Conservation (phyloP, 805 yeast species). For the Nakazawaea sp. region DNA sequence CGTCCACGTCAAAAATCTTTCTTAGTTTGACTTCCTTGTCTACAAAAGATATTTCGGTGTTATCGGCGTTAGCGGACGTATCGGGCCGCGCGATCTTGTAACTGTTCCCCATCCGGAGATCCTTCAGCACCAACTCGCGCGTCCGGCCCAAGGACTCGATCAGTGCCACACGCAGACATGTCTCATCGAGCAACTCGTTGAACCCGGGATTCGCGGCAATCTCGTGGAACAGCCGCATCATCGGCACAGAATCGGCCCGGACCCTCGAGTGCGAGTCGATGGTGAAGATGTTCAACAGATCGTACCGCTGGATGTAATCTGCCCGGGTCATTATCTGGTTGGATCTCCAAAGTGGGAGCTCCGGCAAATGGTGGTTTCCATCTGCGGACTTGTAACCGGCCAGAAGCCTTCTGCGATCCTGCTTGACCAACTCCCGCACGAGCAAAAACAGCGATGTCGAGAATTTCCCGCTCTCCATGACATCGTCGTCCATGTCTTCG, state of each 20-base stretch:
- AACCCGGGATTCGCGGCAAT: conserved; percentile 68
- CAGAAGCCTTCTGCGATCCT: conserved; percentile 36
- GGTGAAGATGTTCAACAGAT: conserved; percentile 71
- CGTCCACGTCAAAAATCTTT: conserved; percentile 11
- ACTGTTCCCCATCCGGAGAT: conserved; percentile 46
- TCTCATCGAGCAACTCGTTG: conserved; percentile 56
- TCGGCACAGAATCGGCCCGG: conserved; percentile 76
- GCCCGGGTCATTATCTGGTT: conserved; percentile 81
- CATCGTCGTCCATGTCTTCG: conserved; percentile 80
- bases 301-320: conserved; percentile 71
- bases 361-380: conserved; percentile 49
- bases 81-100: conserved; percentile 29
- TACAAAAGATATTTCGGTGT: background rate
- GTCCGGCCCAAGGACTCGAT: conserved; percentile 77
- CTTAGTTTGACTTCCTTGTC: conserved; percentile 11
- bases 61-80: too few relatives aligned
- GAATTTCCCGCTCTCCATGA: conserved; percentile 77
- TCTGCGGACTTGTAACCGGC: background rate
- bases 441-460: conserved; percentile 67
- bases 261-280: conserved; percentile 69
- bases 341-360: conserved; percentile 76
- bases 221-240: conserved; percentile 87
- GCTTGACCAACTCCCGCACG: conserved; percentile 63
- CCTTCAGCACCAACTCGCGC: conserved; percentile 67
- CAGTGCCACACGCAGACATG: conserved; percentile 61